Base-by-base conservation (phyloP, 257 asterid species). In the Ophiorrhiza pumila region DNA sequence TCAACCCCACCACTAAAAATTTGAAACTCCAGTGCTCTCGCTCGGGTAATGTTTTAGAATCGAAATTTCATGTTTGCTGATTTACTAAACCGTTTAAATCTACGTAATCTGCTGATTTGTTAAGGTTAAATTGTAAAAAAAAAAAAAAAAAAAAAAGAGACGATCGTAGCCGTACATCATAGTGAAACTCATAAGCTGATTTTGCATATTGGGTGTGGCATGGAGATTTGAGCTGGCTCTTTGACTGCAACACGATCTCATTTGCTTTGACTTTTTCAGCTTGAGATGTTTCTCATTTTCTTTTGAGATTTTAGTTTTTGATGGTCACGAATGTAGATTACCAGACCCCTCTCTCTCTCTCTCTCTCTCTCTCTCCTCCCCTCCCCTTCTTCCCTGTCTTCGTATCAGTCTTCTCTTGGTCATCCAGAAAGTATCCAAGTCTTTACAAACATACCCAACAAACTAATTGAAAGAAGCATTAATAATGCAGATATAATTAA, bases 391-490 rank as follows among this genome's bases (percentile, higher is more conserved):
- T 10, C 52, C 20, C 10, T 41, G 32, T 60, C 69, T 31, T 57
- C 69, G 27, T 25, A 37, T 61, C 56, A 73, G 49, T 37, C 71
- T 50, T 67, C 65, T 4, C n/a, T 11, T n/a, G 17, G 31, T 58
- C 63, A 53, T 7, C 55, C 66, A 8, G 37, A 22, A 55, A 37
- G 29, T 45, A 57, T 39, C 29, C 4, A 25, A 71, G 66, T 55
- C 42, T 56, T 56, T 37, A 20, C 11, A 4, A 13, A 23, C 37
- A 11, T 22, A 46, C 20, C 18, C 56, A 50, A 6, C 9, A 50
- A 50, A 50, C 1, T n/a, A n/a, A n/a, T n/a, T n/a, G 5, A 50
- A 50, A 25, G 31, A 35, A 37, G 15, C n/a, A n/a, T 5, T n/a
- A 32, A 17, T 35, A 18, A 4, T 6, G 32, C 67, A 61, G 46